Conservation (phyloP, 164 flowering plant species). For the Macadamia integrifolia region DNA sequence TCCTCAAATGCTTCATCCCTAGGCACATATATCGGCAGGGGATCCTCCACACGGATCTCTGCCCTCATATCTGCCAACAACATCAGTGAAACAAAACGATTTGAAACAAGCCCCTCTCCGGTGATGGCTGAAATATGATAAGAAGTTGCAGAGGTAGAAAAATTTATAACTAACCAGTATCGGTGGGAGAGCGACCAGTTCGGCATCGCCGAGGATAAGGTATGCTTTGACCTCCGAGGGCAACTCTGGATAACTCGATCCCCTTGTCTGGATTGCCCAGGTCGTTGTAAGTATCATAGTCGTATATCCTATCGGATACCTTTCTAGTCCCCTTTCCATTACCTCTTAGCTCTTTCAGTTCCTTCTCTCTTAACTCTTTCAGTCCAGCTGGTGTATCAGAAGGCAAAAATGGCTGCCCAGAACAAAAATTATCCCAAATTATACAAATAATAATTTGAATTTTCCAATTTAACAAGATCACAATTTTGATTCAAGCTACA, state of each 20-base stretch:
- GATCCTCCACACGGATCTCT: constrained; percentile 91
- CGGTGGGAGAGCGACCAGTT: constrained; percentile 78
- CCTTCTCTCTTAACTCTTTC: constrained; percentile 63
- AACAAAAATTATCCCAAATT: background rate
- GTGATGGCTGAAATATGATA: background rate
- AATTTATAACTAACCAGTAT: constrained; percentile 45
- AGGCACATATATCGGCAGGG: constrained; percentile 81
- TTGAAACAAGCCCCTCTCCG: no score
- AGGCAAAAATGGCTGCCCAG: constrained; percentile 80
- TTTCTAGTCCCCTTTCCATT: constrained; percentile 74
- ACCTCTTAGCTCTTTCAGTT: constrained; percentile 70
- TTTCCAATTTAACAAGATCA: no score
- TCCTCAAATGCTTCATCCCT: constrained; percentile 96
- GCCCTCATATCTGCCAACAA: constrained; percentile 42
- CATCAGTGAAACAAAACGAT: no score
- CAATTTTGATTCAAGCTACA: no score
- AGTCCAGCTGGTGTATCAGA: constrained; percentile 79
- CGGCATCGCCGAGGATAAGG: constrained; percentile 91
- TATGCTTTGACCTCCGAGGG: constrained; percentile 62
- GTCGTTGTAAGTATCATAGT: constrained; percentile 81
- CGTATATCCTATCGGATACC: constrained; percentile 67
- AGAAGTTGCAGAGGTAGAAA: no score
- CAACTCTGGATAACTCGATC: constrained; percentile 50
- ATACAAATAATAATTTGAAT: background rate
- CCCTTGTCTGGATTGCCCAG: constrained; percentile 93